Percentiles rank a stretch among this genome's conserved stretches.
phyloP scores from a whole-genome alignment of 306 rosid species.

The Mucuna pruriens region DNA sequence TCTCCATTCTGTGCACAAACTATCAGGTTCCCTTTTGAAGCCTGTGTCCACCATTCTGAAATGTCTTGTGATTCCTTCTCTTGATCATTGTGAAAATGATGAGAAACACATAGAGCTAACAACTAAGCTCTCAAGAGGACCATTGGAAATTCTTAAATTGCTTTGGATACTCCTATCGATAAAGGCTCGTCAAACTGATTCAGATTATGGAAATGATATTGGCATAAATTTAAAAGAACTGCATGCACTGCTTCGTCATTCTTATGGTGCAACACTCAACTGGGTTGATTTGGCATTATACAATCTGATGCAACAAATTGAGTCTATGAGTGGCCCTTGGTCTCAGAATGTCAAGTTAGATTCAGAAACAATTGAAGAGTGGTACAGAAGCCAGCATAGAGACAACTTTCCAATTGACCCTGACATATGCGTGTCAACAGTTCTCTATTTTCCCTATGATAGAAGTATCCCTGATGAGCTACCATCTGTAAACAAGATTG shows the following conservation, averaged over 20 bases:
- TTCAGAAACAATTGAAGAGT: conserved; percentile 64
- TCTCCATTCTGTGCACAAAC: conserved; percentile 51
- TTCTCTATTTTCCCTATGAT: conserved; percentile 75
- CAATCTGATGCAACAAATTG: conserved; percentile 69
- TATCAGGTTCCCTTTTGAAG: conserved; percentile 66
- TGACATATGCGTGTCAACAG: conserved; percentile 73
- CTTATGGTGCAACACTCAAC: conserved; percentile 73
- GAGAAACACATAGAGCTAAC: conserved; percentile 33
- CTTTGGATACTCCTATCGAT: conserved; percentile 55
- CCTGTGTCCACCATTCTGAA: conserved; percentile 78
- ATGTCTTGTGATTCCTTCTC: conserved; percentile 59
- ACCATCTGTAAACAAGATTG: conserved; percentile 45
- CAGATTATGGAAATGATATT: conserved; percentile 52
- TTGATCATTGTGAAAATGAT: conserved; percentile 45
- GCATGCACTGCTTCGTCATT: conserved; percentile 64
- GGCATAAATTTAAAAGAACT: conserved; percentile 65
- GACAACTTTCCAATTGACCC: conserved; percentile 78
- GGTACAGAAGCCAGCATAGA: conserved; percentile 62
- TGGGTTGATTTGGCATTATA: conserved; percentile 67
- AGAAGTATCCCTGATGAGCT: conserved; percentile 54
- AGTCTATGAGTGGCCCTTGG: conserved; percentile 52
- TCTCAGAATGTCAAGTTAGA: conserved; percentile 46
- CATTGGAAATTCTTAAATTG: conserved; percentile 72
- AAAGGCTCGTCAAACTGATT: conserved; percentile 46
- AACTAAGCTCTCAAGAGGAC: conserved; percentile 45